phyloP scores from a whole-genome alignment of 2,329 filamentous ascomycete genomes.

The Cordyceps pruinosa region DNA sequence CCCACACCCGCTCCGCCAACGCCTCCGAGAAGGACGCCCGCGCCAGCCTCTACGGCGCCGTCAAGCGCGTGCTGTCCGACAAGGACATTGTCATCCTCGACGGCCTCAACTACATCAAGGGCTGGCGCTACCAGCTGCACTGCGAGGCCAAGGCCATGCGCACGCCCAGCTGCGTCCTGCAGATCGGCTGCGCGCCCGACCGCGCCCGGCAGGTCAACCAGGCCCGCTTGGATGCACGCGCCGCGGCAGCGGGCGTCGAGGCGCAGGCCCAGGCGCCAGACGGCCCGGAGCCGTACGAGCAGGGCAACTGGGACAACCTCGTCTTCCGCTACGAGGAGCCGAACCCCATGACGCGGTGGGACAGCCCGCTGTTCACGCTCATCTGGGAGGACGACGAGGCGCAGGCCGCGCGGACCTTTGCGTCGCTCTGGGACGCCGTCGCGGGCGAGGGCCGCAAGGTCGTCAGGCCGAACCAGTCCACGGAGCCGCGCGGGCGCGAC shows the following conservation, averaged over 20 bases:
- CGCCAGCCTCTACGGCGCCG: conserved; percentile 66
- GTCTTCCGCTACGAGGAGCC: conserved; percentile 81
- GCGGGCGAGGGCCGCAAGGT: conserved; percentile 56
- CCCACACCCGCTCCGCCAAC: conserved; percentile 62
- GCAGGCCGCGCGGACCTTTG: conserved; percentile 49
- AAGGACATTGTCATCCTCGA: conserved; percentile 75
- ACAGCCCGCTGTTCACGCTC: conserved; percentile 73
- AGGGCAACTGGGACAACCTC: conserved; percentile 66
- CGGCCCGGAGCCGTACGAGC: conserved; percentile 39
- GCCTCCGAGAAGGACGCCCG: conserved; percentile 75
- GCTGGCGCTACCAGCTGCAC: conserved; percentile 78
- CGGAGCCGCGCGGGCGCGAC: conserved; percentile 57
- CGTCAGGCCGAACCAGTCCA: conserved; percentile 68
- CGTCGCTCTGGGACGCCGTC: conserved; percentile 68
- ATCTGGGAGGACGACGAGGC: conserved; percentile 66
- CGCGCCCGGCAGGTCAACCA: conserved; percentile 53
- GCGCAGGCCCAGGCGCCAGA: conserved; percentile 10
- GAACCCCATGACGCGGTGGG: conserved; percentile 78
- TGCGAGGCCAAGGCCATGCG: conserved; percentile 76
- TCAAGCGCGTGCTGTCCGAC: conserved; percentile 66
- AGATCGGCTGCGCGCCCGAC: conserved; percentile 52
- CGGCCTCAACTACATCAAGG: conserved; percentile 82
- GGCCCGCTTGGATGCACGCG: conserved; percentile 38
- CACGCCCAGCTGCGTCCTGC: conserved; percentile 69
- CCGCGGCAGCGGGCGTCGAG: conserved; percentile 18